These are phyloP conservation scores for Ramularia endophylla DNA, from an alignment of 2,329 filamentous ascomycete species.

Conservation along the genomic window DNA sequence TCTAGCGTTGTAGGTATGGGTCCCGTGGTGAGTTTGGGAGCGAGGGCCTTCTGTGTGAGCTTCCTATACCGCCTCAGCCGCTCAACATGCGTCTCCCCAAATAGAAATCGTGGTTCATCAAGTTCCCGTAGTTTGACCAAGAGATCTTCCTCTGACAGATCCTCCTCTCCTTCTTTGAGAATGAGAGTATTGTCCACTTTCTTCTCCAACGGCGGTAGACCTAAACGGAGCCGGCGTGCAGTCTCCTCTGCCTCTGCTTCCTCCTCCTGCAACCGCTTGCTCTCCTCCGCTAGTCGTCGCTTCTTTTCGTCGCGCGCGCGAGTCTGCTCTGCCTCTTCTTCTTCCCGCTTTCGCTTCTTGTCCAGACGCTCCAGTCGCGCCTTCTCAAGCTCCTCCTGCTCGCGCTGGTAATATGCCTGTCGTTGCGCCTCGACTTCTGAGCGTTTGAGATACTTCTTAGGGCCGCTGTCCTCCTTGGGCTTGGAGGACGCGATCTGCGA, in stretches of 20 bases:
- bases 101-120: conserved; percentile 67
- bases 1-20: conserved; percentile 82
- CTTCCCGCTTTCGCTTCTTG: conserved; percentile 83
- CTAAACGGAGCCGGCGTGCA: conserved; percentile 66
- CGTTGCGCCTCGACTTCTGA: conserved; percentile 81
- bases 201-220: conserved; percentile 65
- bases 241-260: conserved; percentile 69
- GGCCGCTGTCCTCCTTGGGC: conserved; percentile 49
- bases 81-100: conserved; percentile 71
- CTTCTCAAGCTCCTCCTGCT: conserved; percentile 68
- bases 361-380: conserved; percentile 63
- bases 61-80: conserved; percentile 66
- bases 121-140: conserved; percentile 61
- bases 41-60: conserved; percentile 43
- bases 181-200: conserved; percentile 35
- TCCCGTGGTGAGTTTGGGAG: conserved; percentile 52
- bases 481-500: conserved; percentile 73
- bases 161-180: conserved; percentile 42
- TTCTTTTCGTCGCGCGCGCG: conserved; percentile 75
- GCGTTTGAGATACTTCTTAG: conserved; percentile 76
- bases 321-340: conserved; percentile 69
- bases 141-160: conserved; percentile 68
- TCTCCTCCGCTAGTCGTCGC: conserved; percentile 73
- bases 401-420: conserved; percentile 70
- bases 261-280: conserved; percentile 61